A percentile compares a stretch with the other conserved stretches of the same genome.
These are phyloP conservation scores for Wickerhamomyces tratensis DNA, from an alignment of 805 yeast species.

Conservation along the genomic window DNA sequence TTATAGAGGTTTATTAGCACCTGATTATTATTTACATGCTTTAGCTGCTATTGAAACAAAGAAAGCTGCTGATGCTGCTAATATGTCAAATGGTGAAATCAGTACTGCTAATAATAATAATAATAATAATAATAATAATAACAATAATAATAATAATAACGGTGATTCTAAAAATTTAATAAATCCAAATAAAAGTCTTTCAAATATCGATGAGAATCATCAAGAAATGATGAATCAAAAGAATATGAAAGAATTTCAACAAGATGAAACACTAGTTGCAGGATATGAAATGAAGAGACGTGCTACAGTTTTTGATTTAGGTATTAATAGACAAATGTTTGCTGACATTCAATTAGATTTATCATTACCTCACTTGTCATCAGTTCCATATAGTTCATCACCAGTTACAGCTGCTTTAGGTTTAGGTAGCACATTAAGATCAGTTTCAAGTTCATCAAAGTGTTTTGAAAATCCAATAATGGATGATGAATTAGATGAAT, in stretches of 20 bases:
- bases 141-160: background rate
- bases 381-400: conserved; percentile 65
- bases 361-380: conserved; percentile 31
- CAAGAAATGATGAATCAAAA: background rate
- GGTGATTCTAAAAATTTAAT: conserved; percentile 3
- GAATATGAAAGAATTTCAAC: background rate
- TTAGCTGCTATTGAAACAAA: conserved; percentile 51
- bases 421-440: conserved; percentile 10
- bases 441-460: background rate
- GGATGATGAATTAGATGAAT: conserved; percentile 40
- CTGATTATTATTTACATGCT: conserved; percentile 69
- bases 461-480: conserved; percentile 9
- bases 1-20: conserved; percentile 67
- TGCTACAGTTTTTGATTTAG: conserved; percentile 44
- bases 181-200: background rate
- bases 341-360: conserved; percentile 27
- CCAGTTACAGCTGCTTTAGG: conserved; percentile 68
- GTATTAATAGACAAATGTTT: conserved; percentile 27
- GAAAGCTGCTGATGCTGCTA: conserved; percentile 18
- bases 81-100: conserved; percentile 4
- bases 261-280: background rate
- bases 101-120: conserved; percentile 9
- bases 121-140: background rate
- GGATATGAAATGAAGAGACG: conserved; percentile 28
- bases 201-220: background rate